Evolutionary conservation across 116 monocot species (phyloP), one percentile per base, ranked within the genome.

Genomic region (Cymodocea nodosa): DNA sequence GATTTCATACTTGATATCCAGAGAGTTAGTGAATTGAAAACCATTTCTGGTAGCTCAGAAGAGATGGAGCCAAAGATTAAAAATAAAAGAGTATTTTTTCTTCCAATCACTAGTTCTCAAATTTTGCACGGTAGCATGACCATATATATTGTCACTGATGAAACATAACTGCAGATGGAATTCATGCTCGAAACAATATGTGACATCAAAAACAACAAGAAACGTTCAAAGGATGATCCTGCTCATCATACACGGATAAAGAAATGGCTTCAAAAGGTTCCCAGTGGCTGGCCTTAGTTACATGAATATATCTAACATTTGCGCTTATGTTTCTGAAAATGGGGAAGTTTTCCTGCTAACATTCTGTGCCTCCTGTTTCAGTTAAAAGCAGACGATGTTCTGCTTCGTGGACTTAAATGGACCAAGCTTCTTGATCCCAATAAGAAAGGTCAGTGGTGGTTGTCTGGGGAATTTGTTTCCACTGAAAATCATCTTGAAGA

Each of bases 381-480:
- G 98, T 70, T 99, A 35, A 89, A 69, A 63, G 66, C 73, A 69
- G 92, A 92, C 15, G 86, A 79, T 68, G 65, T 92, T 67, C 69
- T 92, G 14, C 80, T 99, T 64, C 84, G 86, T 51, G 87, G 83
- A 20, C 84, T 99, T 20, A 86, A 65, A 56, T 99, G 98, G 98
- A 77, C 48, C 39, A 92, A 88, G 76, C 80, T 98, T 61, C 82
- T 99, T 64, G 86, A 92, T 68, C 84, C 92, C 49, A 54, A 84
- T n/a, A 99, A 92, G 82, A 99, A 99, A 81, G 86, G 98, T 4
- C 98, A 92, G 34, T 92, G 98, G 98, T 99, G 98, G 92, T 64
- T 86, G 34, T 86, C 89, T 14, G 83, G 82, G 15, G 98, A 92
- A 48, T 59, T 72, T 50, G 52, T 63, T 10, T 69, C 78, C 17